phyloP scores from a whole-genome alignment of 2,329 filamentous ascomycete genomes.

The Ilyonectria mors-panacis region DNA sequence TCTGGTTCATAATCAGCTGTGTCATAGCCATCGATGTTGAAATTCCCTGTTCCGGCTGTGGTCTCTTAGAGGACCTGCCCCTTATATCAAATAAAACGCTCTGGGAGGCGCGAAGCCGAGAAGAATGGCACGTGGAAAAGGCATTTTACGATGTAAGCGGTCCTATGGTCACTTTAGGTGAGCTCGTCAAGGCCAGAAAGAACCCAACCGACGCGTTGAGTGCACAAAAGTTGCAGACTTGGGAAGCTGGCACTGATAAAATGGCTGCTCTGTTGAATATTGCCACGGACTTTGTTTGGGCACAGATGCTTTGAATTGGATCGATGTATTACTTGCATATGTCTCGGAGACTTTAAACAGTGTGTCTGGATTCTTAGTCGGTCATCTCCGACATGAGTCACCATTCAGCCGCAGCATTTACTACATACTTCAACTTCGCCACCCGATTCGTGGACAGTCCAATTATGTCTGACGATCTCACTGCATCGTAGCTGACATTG shows the following conservation, averaged over 20 bases:
- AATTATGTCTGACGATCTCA: neutral
- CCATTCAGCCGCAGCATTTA: too few relatives aligned
- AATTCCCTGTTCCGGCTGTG: slow-evolving; percentile 16
- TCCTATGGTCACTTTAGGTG: slow-evolving; percentile 37
- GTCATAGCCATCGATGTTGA: slow-evolving; percentile 40
- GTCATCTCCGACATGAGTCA: too few relatives aligned
- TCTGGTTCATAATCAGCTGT: slow-evolving; percentile 45
- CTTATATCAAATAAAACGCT: slow-evolving; percentile 39
- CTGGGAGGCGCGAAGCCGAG: slow-evolving; percentile 44
- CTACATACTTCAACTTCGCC: too few relatives aligned
- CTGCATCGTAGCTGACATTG: neutral
- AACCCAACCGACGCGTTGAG: neutral
- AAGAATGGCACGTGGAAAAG: slow-evolving; percentile 48
- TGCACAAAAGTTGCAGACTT: slow-evolving; percentile 37
- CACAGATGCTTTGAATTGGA: neutral
- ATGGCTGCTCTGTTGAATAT: slow-evolving; percentile 42
- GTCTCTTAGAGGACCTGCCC: slow-evolving; percentile 24
- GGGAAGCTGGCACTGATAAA: slow-evolving; percentile 48
- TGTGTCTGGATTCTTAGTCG: too few relatives aligned
- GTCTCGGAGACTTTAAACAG: too few relatives aligned
- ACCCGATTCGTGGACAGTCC: too few relatives aligned
- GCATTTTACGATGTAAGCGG: slow-evolving; percentile 31
- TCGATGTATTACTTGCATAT: neutral
- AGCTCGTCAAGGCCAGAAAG: slow-evolving; percentile 29
- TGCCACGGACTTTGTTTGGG: slow-evolving; percentile 42